These are phyloP conservation scores for Fusarium graminum DNA, from an alignment of 2,329 filamentous ascomycete species.

Conservation along the genomic window DNA sequence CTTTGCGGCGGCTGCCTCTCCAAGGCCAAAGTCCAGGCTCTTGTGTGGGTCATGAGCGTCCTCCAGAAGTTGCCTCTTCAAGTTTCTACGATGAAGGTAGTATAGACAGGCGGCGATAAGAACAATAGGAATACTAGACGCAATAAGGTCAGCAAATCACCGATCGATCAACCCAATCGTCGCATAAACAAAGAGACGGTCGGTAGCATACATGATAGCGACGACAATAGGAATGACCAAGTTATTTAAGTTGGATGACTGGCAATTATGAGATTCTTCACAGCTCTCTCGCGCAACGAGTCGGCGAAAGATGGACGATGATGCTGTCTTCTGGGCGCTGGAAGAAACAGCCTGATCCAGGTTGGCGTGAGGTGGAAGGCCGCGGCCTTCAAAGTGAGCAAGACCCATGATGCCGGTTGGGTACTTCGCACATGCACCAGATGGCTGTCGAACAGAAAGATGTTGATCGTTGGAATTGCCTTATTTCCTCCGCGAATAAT, in stretches of 20 bases:
- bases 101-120: slow-evolving; percentile 75
- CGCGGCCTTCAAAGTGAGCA: slow-evolving; percentile 36
- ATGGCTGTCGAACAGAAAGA: slow-evolving; percentile 22
- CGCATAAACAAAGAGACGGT: slow-evolving; percentile 5
- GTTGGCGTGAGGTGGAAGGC: slow-evolving; percentile 49
- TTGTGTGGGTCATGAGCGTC: slow-evolving; percentile 89
- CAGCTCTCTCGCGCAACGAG: slow-evolving; percentile 44
- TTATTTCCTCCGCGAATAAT: slow-evolving; percentile 25
- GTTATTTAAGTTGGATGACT: slow-evolving; percentile 63
- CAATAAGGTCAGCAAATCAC: slow-evolving; percentile 36
- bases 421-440: slow-evolving; percentile 26
- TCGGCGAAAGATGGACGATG: slow-evolving; percentile 31
- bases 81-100: slow-evolving; percentile 82
- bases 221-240: slow-evolving; percentile 76
- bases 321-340: slow-evolving; percentile 7
- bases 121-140: slow-evolving; percentile 78
- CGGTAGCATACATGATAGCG: slow-evolving; percentile 74
- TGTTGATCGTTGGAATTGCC: slow-evolving; percentile 19
- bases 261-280: slow-evolving; percentile 61
- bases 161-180: slow-evolving; percentile 9
- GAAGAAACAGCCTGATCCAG: slow-evolving; percentile 37
- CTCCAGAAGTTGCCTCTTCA: slow-evolving; percentile 78
- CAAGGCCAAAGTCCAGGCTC: slow-evolving; percentile 92
- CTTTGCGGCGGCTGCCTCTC: slow-evolving; percentile 53
- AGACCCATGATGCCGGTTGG: slow-evolving; percentile 41